Evolutionary conservation across 2,329 filamentous ascomycete genomes (phyloP), one percentile per base, ranked within the genome.

Genomic region (Penicillium occitanis): DNA sequence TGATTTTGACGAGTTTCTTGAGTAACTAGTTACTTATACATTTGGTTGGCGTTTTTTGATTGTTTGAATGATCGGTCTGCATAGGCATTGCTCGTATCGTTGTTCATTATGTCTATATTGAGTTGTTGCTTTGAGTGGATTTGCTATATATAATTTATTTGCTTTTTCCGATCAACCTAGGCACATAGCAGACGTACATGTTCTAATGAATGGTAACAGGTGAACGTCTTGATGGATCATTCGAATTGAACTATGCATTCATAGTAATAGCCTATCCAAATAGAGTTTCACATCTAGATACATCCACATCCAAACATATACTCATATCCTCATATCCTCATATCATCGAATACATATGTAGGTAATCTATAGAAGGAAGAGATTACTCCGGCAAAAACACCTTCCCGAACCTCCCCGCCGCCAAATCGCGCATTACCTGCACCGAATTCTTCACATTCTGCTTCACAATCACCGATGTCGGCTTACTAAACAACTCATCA

Each of bases 401-500:
- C 77, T 83, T 84, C 69, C 76, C 77, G 64, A 82, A 78, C 42
- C 82, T 76, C 64, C 81, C 77, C 25, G 74, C 74, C 25, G 77
- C 69, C 61, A 85, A 66, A 70, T 85, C 83, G 33, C 74, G 75
- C 5, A 82, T 79, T 4, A 82, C 80, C 69, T 80, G 73, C 66
- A 74, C 77, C 2, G 79, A 79, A 69, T 79, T 82, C 66, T 75
- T 76, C 25, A 80, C 14, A 71, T 90, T 90, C 79, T 88, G 81
- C 66, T 78, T 80, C 0, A 91, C 87, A 53, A 91, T 82, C 53
- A 88, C 84, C 50, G 80, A 78, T 0, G 89, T 91, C 0, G 89
- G 88, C 68, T 85, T 82, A 60, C 84, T 82, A 74, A 91, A 91
- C 22, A 91, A 80, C 44, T 86, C 78, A 67, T 91, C 89, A 67